Evolutionary conservation across 2,329 filamentous ascomycete species (phyloP).

Genomic region (Sphaerostilbella broomeana): DNA sequence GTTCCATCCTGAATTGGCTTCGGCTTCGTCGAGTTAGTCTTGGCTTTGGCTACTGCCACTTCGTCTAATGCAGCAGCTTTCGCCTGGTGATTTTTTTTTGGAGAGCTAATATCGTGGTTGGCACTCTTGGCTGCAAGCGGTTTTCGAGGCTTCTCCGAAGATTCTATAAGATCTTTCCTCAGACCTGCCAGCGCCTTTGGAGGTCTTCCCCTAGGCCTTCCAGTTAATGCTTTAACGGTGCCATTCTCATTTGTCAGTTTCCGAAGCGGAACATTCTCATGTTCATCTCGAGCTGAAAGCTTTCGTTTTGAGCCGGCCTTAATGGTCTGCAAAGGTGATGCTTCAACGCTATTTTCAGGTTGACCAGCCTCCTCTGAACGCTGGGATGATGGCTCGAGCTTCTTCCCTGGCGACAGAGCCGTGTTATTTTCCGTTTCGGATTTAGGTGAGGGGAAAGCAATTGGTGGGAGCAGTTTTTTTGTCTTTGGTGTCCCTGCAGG

Average conservation of each 20-base stretch:
- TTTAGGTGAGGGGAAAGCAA: slow-evolving; percentile 25
- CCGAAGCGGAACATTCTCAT: slow-evolving; percentile 29
- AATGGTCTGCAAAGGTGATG: slow-evolving; percentile 17
- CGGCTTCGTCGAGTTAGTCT: slow-evolving; percentile 28
- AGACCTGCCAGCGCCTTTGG: slow-evolving; percentile 40
- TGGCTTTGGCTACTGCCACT: slow-evolving; percentile 35
- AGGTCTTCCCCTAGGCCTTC: slow-evolving; percentile 34
- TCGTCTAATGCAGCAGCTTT: slow-evolving; percentile 32
- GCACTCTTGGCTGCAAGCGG: slow-evolving; percentile 52
- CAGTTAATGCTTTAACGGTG: slow-evolving; percentile 15
- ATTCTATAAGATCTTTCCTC: slow-evolving; percentile 34
- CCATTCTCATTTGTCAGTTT: slow-evolving; percentile 25
- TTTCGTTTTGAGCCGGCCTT: slow-evolving; percentile 55
- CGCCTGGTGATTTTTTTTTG: slow-evolving; percentile 42
- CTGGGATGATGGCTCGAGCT: not conserved
- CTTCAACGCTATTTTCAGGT: slow-evolving; percentile 7
- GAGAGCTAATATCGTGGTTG: slow-evolving; percentile 53
- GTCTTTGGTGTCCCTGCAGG: slow-evolving; percentile 18
- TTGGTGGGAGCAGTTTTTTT: slow-evolving; percentile 24
- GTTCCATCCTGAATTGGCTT: slow-evolving; percentile 22
- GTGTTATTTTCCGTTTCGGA: slow-evolving; percentile 14
- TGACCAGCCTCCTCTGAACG: not conserved
- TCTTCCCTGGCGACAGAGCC: not conserved
- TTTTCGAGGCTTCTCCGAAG: slow-evolving; percentile 32
- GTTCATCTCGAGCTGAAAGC: slow-evolving; percentile 48